Evolutionary conservation across 2,329 filamentous ascomycete genomes (phyloP), one percentile per base, ranked within the genome.

Genomic region (Aspergillus tanneri): DNA sequence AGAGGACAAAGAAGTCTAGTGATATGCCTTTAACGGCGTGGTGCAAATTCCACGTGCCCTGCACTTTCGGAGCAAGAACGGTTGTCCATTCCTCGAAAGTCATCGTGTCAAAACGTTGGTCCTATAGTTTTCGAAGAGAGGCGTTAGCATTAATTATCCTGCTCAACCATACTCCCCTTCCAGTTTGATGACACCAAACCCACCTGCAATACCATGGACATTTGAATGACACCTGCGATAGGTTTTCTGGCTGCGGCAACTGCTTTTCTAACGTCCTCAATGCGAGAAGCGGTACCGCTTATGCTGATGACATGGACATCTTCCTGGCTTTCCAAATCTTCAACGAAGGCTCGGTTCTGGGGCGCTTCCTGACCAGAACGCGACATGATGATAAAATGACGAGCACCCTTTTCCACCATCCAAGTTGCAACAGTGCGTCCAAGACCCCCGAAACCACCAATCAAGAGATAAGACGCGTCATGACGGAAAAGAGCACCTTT

Each of bases 1-100:
- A 54, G 12, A 70, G 48, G n/a, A 74, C 48, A 51, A 74, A 74
- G 55, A 75, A 75, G 48, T 74, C 72, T 2, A 75, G 59, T 0
- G 57, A 18, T 47, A 14, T 19, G 16, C 28, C 16, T 28, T 28
- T 8, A 7, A 43, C 39, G 2, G 39, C 38, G 7, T 24, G 7
- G 32, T 69, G 64, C 6, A 62, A 54, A 27, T 58, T 65, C 60
- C 60, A 66, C 48, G 59, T 43, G 8, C 50, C 50, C 2, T 45
- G 4, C 3, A 62, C 56, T 51, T 73, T 74, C 2, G 67, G 62
- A 21, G 54, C 47, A 3, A 67, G 47, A 1, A 61, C 60, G 0
- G 45, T 55, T 2, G 47, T 56, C 50, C 62, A 71, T 22, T 70
- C 56, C 3, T 59, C 53, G 28, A 56, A 63, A 2, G 45, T 55